These are phyloP conservation scores for Haplosporangium sp. DNA, from an alignment of 371 early-diverging fungal species.

Conservation along the genomic window DNA sequence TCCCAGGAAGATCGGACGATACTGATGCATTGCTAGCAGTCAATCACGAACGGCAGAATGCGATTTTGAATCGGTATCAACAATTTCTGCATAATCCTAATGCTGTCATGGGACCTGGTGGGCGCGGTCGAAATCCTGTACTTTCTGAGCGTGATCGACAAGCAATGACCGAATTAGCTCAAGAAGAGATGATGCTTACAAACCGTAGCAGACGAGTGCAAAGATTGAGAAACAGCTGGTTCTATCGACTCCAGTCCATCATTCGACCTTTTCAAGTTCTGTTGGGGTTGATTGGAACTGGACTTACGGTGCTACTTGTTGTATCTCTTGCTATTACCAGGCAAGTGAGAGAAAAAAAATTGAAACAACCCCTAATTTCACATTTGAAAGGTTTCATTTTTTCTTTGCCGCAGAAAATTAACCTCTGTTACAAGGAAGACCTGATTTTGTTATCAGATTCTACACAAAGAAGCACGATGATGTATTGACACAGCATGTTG, in stretches of 20 bases:
- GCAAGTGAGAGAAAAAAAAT: slow-evolving; percentile 5
- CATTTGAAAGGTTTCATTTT: no score
- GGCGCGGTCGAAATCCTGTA: slow-evolving; percentile 1
- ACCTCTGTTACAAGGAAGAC: no score
- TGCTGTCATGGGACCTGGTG: slow-evolving; percentile 8
- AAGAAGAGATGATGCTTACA: slow-evolving; percentile 43
- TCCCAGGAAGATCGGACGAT: slow-evolving; percentile 18
- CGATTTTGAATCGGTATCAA: slow-evolving; percentile 30
- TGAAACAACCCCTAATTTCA: background rate
- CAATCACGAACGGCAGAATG: slow-evolving; percentile 26
- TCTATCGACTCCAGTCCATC: slow-evolving; percentile 18
- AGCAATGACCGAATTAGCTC: slow-evolving; percentile 62
- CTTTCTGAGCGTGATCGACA: slow-evolving; percentile 59
- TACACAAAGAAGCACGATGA: background rate
- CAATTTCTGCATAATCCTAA: slow-evolving; percentile 17
- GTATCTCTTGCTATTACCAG: slow-evolving; percentile 28
- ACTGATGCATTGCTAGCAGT: slow-evolving; percentile 11
- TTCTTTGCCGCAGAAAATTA: no score
- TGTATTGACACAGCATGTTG: background rate
- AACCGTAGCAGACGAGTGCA: slow-evolving; percentile 13
- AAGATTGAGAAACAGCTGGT: slow-evolving; percentile 23
- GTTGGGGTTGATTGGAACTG: slow-evolving; percentile 14
- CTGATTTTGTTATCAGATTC: no score
- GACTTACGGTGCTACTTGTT: slow-evolving; percentile 15
- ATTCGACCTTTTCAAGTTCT: slow-evolving; percentile 34